Evolutionary conservation across 192 early-diverging fungal genomes (phyloP), one percentile per base, ranked within the genome.

Genomic region (Entomortierella parvispora): DNA sequence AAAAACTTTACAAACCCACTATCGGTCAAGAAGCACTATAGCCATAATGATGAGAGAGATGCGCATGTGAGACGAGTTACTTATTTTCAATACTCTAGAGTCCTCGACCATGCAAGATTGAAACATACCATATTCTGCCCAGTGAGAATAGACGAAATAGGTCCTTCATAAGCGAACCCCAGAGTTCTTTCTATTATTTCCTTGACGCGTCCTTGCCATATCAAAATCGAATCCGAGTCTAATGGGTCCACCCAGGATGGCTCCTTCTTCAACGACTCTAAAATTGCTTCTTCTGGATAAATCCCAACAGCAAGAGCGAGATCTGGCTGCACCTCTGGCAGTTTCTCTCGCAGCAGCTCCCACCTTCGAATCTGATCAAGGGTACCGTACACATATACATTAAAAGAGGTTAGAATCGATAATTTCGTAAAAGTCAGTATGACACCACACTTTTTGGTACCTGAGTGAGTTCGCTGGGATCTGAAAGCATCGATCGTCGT

Each of bases 1-100:
- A 77, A 82, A 32, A 82, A 82, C 49, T 82, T 82, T 48, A 82
- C 52, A 48, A 82, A 66, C 18, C 45, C 31, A 0, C 18, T 12
- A 20, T 59, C 25, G 10, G 54, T 56, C 11, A 70, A 14, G 45
- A 82, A 82, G 22, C 68, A 75, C 80, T 82, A 47, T 46, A 33
- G 14, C n/a, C n/a, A n/a, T n/a, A n/a, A n/a, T n/a, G n/a, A n/a
- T n/a, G n/a, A n/a, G n/a, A n/a, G n/a, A n/a, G n/a, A n/a, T n/a
- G n/a, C n/a, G n/a, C n/a, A n/a, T n/a, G n/a, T n/a, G n/a, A n/a
- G n/a, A n/a, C n/a, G n/a, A n/a, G n/a, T n/a, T n/a, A n/a, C n/a
- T n/a, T n/a, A n/a, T n/a, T n/a, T n/a, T n/a, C n/a, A n/a, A n/a
- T n/a, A n/a, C n/a, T 37, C 32, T 20, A 12, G 9, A 15, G 22